Evolutionary conservation across 768 basidiomycete species (phyloP).

Genomic region (Grammothele lineata): DNA sequence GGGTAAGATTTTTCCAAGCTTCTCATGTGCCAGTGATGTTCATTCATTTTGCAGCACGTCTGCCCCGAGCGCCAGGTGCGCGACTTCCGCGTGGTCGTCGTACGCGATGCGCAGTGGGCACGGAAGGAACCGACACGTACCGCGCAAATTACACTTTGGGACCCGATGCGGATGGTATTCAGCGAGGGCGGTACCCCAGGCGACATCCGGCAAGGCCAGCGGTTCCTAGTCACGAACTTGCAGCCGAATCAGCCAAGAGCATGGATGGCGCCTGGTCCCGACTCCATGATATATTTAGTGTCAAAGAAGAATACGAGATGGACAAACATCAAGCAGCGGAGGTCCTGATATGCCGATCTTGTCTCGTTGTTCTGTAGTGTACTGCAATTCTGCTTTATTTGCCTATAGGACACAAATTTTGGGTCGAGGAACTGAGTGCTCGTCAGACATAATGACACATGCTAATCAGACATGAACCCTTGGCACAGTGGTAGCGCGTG

Average conservation of each 20-base stretch:
- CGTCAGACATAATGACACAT: no score
- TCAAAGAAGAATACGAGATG: conserved; percentile 65
- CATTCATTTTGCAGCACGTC: conserved; percentile 32
- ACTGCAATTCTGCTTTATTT: no score
- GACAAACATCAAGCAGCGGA: conserved; percentile 32
- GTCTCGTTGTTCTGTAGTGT: background rate
- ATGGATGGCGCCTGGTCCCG: conserved; percentile 62
- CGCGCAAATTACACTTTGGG: conserved; percentile 85
- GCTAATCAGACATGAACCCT: conserved; percentile 3
- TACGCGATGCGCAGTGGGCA: conserved; percentile 56
- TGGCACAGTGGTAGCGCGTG: conserved; percentile 9
- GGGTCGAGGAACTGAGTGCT: no score
- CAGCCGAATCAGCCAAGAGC: conserved; percentile 61
- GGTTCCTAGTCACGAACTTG: conserved; percentile 74
- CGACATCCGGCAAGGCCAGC: conserved; percentile 55
- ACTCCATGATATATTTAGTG: conserved; percentile 64
- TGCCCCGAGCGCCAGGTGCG: conserved; percentile 76
- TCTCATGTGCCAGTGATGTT: background rate
- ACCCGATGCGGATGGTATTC: conserved; percentile 50
- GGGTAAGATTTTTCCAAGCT: conserved; percentile 53
- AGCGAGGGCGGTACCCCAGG: conserved; percentile 48
- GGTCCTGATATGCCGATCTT: background rate
- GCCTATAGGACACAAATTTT: no score
- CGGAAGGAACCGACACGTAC: conserved; percentile 50
- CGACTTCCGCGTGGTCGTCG: conserved; percentile 68